phyloP scores from a whole-genome alignment of 2,329 filamentous ascomycete genomes.

The Colletotrichum tanaceti region DNA sequence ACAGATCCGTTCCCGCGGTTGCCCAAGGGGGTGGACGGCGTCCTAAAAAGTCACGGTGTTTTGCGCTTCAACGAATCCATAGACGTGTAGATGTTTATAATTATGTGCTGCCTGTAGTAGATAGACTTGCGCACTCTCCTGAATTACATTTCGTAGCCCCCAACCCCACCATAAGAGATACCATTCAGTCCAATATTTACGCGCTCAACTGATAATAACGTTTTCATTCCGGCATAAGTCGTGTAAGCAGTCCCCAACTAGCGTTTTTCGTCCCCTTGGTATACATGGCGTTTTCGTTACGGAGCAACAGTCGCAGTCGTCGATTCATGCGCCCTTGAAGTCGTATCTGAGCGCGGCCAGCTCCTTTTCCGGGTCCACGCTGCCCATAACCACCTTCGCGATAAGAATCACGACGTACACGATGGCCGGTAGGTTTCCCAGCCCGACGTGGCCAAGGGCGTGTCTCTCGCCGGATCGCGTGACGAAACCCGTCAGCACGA shows the following conservation, averaged over 20 bases:
- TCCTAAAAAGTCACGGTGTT: slow-evolving; percentile 86
- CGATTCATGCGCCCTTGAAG: slow-evolving; percentile 71
- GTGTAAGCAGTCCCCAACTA: background rate
- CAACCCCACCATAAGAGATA: background rate
- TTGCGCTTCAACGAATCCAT: slow-evolving; percentile 94
- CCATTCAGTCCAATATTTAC: background rate
- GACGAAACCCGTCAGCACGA: slow-evolving; percentile 59
- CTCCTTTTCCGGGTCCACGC: slow-evolving; percentile 75
- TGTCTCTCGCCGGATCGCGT: slow-evolving; percentile 45
- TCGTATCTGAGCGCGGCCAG: slow-evolving; percentile 71
- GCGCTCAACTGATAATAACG: background rate
- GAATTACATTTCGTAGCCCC: slow-evolving; percentile 6
- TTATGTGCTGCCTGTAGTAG: slow-evolving; percentile 19
- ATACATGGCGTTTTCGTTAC: background rate
- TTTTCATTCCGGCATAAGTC: slow-evolving; percentile 34
- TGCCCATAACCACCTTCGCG: slow-evolving; percentile 73
- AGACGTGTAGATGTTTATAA: slow-evolving; percentile 65
- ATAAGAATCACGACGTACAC: slow-evolving; percentile 71
- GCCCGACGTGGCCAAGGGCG: slow-evolving; percentile 54
- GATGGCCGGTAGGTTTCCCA: slow-evolving; percentile 64
- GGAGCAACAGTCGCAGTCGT: background rate
- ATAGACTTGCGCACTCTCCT: slow-evolving; percentile 29
- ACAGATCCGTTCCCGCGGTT: slow-evolving; percentile 68
- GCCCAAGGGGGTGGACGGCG: slow-evolving; percentile 86
- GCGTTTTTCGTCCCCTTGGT: background rate